A percentile compares a stretch with the other conserved stretches of the same genome.
Evolutionary conservation across 768 basidiomycete genomes (phyloP).

Genomic region (Rhodotorula diobovata): DNA sequence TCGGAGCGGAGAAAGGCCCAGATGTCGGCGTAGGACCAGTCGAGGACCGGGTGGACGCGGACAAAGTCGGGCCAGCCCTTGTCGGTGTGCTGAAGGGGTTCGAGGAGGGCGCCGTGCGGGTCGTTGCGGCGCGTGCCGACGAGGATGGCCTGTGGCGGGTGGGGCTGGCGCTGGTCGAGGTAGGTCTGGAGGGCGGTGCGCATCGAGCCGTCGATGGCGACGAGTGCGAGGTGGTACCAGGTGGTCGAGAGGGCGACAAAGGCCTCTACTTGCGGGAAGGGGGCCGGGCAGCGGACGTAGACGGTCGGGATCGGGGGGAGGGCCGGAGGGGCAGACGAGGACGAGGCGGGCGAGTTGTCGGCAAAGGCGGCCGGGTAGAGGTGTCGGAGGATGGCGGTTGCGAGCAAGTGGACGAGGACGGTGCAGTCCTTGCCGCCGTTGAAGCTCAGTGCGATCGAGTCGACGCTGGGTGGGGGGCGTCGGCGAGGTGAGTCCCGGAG

Average conservation of each 20-base stretch:
- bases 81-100: conserved; percentile 74
- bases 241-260: conserved; percentile 67
- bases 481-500: background rate
- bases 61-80: conserved; percentile 82
- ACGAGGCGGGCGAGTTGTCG: conserved; percentile 52
- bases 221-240: conserved; percentile 71
- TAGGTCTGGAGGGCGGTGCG: conserved; percentile 47
- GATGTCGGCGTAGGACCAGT: conserved; percentile 85
- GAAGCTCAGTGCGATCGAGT: conserved; percentile 73
- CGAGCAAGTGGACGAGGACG: conserved; percentile 84
- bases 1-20: conserved; percentile 72
- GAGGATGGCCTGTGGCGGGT: conserved; percentile 60
- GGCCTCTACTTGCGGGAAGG: conserved; percentile 73
- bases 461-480: conserved; percentile 3
- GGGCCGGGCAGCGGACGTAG: conserved; percentile 84
- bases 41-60: conserved; percentile 89
- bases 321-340: conserved; percentile 6
- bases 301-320: conserved; percentile 51
- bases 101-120: conserved; percentile 82
- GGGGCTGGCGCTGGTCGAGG: conserved; percentile 8
- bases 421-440: conserved; percentile 99
- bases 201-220: conserved; percentile 62
- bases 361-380: conserved; percentile 14
- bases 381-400: conserved; percentile 60
- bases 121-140: conserved; percentile 84